Evolutionary conservation across 345 rosid species (phyloP), one percentile per base, ranked within the genome.

Genomic region (Camelina hispida): DNA sequence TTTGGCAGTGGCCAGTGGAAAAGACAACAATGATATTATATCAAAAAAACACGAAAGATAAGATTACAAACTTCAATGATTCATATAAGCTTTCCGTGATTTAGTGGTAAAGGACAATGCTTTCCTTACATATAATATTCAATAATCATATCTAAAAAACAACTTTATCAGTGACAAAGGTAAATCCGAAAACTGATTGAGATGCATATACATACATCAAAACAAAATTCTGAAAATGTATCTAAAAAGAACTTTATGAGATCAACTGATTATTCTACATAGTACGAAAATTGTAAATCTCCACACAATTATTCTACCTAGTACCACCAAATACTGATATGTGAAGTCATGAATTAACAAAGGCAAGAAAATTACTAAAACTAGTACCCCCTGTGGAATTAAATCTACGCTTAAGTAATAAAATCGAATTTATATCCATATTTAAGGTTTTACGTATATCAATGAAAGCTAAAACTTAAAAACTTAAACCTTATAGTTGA

Each of bases 41-140:
- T 35, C 7, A 34, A 34, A 34, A 62, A 32, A 68, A 75, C 11
- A 51, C 74, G 25, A 20, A 62, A 18, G 17, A 12, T 22, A 62
- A 44, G 48, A 30, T 62, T 16, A 55, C 59, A 55, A 62, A 22
- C 28, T 15, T 54, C 25, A 8, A 76, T 69, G 6, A 34, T 56
- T 47, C 71, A 43, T 56, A 44, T 65, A 38, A 59, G 5, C 73
- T 75, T 59, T 77, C 47, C 47, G 47, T 47, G n/a, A 38, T 25
- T 64, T 56, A 70, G 66, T 46, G 75, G 46, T 58, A 28, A 51
- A 12, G 28, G 48, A 68, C 55, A 22, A 16, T 13, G 12, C 47
- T 20, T 59, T 55, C 59, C 22, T 18, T 51, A 22, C 30, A 47
- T 40, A 37, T 40, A 68, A 30, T 38, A 25, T 51, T 38, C 54